These are phyloP conservation scores for Prosopis cineraria DNA, from an alignment of 306 rosid species.

Conservation along the genomic window DNA sequence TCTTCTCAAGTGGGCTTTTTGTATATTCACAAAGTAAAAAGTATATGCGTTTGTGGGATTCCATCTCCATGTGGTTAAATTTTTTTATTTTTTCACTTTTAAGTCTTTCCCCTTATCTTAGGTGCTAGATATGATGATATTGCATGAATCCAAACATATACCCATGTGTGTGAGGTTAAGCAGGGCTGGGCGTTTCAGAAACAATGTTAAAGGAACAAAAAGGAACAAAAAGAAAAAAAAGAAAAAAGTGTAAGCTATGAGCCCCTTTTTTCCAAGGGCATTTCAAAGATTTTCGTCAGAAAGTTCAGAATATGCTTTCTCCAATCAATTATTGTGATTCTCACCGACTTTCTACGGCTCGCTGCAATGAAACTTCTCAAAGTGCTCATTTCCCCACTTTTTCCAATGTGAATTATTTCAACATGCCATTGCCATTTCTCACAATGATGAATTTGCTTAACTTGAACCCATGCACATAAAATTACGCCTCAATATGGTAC, in stretches of 20 bases:
- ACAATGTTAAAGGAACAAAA: constrained; percentile 2
- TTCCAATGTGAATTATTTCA: background rate
- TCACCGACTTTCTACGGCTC: background rate
- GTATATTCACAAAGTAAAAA: background rate
- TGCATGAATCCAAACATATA: constrained; percentile 33
- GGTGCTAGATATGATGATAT: constrained; percentile 41
- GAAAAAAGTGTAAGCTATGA: background rate
- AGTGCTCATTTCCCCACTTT: background rate
- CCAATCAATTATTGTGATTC: constrained; percentile 24
- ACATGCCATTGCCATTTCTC: constrained; percentile 22
- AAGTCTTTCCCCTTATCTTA: constrained; percentile 19
- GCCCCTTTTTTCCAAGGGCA: background rate
- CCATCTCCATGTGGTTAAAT: constrained; percentile 48
- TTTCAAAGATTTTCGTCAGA: background rate
- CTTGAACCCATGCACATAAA: constrained; percentile 27
- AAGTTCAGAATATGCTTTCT: background rate
- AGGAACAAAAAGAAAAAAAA: background rate
- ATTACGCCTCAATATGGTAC: constrained; percentile 1
- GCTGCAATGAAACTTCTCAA: background rate
- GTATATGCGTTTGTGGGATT: constrained; percentile 34
- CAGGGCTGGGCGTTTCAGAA: constrained; percentile 9
- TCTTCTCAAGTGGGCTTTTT: constrained; percentile 12
- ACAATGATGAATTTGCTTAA: constrained; percentile 36
- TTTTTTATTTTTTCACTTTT: background rate
- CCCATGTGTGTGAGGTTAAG: constrained; percentile 57